A percentile compares a stretch with the other conserved stretches of the same genome.
These are phyloP conservation scores for Russula lepida DNA, from an alignment of 768 basidiomycete species.

Conservation along the genomic window DNA sequence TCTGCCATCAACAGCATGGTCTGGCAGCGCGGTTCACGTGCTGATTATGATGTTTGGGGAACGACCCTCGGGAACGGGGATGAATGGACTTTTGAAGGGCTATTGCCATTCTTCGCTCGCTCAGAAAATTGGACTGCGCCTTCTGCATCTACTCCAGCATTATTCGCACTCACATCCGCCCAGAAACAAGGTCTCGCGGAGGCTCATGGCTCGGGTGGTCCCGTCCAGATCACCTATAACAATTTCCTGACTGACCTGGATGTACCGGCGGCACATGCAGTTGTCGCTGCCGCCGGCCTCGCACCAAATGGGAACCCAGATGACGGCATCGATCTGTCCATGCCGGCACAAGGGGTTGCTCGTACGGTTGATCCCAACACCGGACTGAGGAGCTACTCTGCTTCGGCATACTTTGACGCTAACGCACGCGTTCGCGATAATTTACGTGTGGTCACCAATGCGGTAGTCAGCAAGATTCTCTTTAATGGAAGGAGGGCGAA, in stretches of 20 bases:
- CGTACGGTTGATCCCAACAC: constrained; percentile 14
- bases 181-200: constrained; percentile 6
- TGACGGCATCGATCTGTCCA: constrained; percentile 15
- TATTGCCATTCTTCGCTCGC: constrained; percentile 15
- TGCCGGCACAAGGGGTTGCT: constrained; percentile 16
- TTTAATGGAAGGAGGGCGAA: constrained; percentile 13
- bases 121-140: constrained; percentile 18
- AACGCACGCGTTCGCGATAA: constrained; percentile 8
- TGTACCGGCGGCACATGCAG: constrained; percentile 17
- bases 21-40: constrained; percentile 17
- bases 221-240: constrained; percentile 18
- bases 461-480: constrained; percentile 7
- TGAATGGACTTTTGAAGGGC: constrained; percentile 15
- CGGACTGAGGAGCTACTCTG: constrained; percentile 15
- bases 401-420: constrained; percentile 15
- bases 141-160: constrained; percentile 1
- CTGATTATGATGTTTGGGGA: constrained; percentile 19
- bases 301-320: constrained; percentile 15
- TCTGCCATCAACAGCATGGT: constrained; percentile 20
- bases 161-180: constrained; percentile 7
- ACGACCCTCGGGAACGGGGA: constrained; percentile 13
- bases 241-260: constrained; percentile 17
- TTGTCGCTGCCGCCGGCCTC: constrained; percentile 7
- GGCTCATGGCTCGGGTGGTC: constrained; percentile 5
- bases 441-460: constrained; percentile 14